Evolutionary conservation across 305 asterid species (phyloP), one percentile per base, ranked within the genome.

Genomic region (Ilex paraguariensis): DNA sequence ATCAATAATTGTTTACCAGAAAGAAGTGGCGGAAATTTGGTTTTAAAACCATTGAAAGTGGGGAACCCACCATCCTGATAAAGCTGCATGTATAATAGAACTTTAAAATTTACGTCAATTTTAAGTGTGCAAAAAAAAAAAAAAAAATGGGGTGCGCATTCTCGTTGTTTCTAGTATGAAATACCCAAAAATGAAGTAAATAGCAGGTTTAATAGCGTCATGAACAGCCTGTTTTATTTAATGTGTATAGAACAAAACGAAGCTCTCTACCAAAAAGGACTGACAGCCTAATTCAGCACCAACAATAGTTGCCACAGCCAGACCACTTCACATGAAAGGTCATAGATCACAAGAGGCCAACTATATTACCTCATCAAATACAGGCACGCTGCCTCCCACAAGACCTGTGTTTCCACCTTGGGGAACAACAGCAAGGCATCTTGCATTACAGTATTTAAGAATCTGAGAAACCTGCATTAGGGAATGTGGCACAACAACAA

Each of bases 351-450:
- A 49, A 7, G 53, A 30, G 32, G 58, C 0, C 55, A 64, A 17
- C 28, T 31, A 56, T 31, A 13, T 67, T 82, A 93, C 99, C 95
- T 93, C 99, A 70, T 93, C 97, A 78, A 81, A 84, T 66, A 91
- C 95, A 40, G 99, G 99, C 57, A 93, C 84, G 59, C 99, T 93
- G 70, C 99, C 99, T 80, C 97, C 99, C 70, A 93, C 99, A 69
- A 93, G 97, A 66, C 99, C 95, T 52, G 99, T 93, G 73, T 93
- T 93, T 71, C 99, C 99, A 63, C 99, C 99, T 82, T 93, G 97
- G 33, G 99, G 99, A 67, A 90, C 99, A 83, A 90, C 95, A 62
- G 97, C 95, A 70, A 93, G 81, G 81, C 82, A 66, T 77, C 95
- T 84, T 64, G 95, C 79, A 73, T 84, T 86, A 73, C 97, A 93